A percentile compares a stretch with the other conserved stretches of the same genome.
Evolutionary conservation across 805 yeast genomes (phyloP).

Genomic region (Candida koratica): DNA sequence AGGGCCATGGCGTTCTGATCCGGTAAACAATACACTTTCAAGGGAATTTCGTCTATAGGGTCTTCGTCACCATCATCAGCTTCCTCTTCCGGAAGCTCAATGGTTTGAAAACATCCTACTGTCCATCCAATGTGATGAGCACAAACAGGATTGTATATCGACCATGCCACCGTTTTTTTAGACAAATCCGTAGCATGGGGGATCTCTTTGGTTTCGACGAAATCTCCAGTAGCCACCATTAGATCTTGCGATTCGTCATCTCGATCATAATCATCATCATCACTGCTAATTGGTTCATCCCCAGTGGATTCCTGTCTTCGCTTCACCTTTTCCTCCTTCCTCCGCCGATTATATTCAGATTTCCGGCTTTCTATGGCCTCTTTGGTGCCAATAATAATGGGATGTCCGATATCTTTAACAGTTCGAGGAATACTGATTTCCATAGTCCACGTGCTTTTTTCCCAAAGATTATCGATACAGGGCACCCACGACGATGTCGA

Average conservation of each 20-base stretch:
- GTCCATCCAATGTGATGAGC: constrained; percentile 97
- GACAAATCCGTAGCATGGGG: constrained; percentile 73
- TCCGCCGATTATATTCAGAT: constrained; percentile 12
- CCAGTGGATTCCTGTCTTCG: constrained; percentile 4
- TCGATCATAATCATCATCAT: constrained; percentile 40
- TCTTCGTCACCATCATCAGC: constrained; percentile 33
- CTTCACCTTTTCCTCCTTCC: constrained; percentile 9
- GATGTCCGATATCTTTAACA: constrained; percentile 61
- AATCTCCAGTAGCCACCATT: constrained; percentile 67
- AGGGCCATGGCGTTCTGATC: constrained; percentile 51
- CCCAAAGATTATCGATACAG: constrained; percentile 85
- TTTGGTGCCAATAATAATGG: constrained; percentile 39
- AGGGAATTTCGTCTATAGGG: constrained; percentile 26
- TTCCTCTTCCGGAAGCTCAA: constrained; percentile 38
- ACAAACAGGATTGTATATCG: constrained; percentile 76
- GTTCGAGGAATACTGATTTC: constrained; percentile 83
- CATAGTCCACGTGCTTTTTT: constrained; percentile 86
- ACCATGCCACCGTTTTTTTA: constrained; percentile 71
- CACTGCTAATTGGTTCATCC: constrained; percentile 25
- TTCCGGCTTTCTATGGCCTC: constrained; percentile 16
- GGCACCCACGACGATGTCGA: constrained; percentile 98
- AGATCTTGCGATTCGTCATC: constrained; percentile 49
- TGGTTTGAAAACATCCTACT: constrained; percentile 76
- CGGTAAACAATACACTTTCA: constrained; percentile 57
- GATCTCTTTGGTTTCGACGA: constrained; percentile 58